Evolutionary conservation across 345 rosid genomes (phyloP).

Genomic region (Geranium brycei): DNA sequence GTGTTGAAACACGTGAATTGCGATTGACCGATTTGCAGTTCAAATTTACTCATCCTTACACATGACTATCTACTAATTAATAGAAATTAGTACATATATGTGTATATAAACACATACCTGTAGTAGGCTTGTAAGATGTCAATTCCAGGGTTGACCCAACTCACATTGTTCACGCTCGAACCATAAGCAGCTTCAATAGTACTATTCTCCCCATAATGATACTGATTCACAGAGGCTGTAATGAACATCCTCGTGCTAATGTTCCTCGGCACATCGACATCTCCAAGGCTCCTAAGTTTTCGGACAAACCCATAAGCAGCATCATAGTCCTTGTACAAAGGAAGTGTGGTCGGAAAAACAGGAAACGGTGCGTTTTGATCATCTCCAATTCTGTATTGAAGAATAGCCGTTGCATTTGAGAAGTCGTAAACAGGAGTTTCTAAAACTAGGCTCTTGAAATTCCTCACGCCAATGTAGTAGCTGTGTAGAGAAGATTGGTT

Average conservation of each 20-base stretch:
- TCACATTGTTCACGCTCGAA: conserved; percentile 16
- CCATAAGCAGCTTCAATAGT: background rate
- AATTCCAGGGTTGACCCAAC: conserved; percentile 9
- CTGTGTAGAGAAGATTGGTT: conserved; percentile 10
- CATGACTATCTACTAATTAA: no score
- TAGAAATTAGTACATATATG: no score
- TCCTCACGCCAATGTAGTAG: conserved; percentile 13
- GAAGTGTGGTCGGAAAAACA: conserved; percentile 8
- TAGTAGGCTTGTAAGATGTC: conserved; percentile 17
- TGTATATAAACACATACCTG: conserved; percentile 11
- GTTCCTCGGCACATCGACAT: conserved; percentile 12
- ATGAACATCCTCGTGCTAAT: conserved; percentile 17
- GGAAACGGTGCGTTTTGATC: conserved; percentile 5
- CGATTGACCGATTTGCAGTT: no score
- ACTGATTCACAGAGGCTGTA: conserved; percentile 4
- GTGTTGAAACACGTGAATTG: no score
- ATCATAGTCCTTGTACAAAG: conserved; percentile 1
- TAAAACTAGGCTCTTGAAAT: conserved; percentile 5
- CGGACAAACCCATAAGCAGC: conserved; percentile 7
- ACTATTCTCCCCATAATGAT: background rate
- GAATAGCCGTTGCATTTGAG: conserved; percentile 13
- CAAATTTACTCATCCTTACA: no score
- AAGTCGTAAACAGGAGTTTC: conserved; percentile 4
- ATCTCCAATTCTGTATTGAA: conserved; percentile 9
- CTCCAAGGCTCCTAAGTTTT: conserved; percentile 12